Evolutionary conservation across 2,329 filamentous ascomycete genomes (phyloP), one percentile per base, ranked within the genome.

Genomic region (Myriosclerotinia duriaeana): DNA sequence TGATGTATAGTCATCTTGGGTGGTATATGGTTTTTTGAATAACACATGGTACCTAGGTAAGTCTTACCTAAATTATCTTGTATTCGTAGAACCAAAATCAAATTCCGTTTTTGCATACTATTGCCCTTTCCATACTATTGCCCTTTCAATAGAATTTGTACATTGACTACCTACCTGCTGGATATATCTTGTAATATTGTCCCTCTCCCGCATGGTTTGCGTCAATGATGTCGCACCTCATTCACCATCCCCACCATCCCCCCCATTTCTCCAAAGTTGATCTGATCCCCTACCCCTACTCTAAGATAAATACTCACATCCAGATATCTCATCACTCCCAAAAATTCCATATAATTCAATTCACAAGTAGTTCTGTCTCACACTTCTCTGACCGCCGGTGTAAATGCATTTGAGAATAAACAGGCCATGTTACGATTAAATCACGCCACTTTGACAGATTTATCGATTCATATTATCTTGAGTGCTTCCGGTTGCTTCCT

Each of bases 401-500:
- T 6, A 30, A 59, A 52, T n/a, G 38, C 9, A 40, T 65, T 26
- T 44, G 17, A 59, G 12, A 14, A 30, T 26, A 48, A 59, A 59
- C 54, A 65, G 46, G 55, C 63, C 63, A 65, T 26, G n/a, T 65
- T 26, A 58, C 42, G 46, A 52, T 7, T 38, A 40, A 15, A 65
- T 65, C 63, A 65, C 53, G 63, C 63, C 63, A 65, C 63, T 65
- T 52, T 59, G 34, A 59, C 53, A 38, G 2, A 4, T 48, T 38
- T 60, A 7, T 60, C 44, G 56, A 60, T 60, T 44, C 12, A 50
- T 11, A 38, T 12, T 50, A 22, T 60, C 30, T 38, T 60, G 17
- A 22, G 17, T 8, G 15, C 9, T 48, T 59, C 56, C 42, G 42
- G 7, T 9, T 22, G 5, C 20, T 36, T 9, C 42, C 42, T 9